phyloP scores from a whole-genome alignment of 2,329 filamentous ascomycete genomes.

The Penicillium digitatum region DNA sequence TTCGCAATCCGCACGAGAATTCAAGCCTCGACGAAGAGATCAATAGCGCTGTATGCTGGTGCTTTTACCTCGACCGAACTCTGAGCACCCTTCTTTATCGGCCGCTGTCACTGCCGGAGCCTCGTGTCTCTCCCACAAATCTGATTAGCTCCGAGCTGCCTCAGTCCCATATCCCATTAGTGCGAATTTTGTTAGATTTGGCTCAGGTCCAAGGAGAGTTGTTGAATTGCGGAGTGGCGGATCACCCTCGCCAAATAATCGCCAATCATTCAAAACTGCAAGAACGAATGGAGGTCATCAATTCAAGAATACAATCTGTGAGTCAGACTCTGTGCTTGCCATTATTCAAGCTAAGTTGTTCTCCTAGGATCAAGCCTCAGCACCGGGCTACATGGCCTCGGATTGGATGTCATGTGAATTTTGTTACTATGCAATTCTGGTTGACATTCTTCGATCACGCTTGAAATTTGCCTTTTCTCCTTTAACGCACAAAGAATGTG shows the following conservation, averaged over 20 bases:
- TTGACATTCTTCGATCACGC: slow-evolving; percentile 26
- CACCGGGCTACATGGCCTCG: slow-evolving; percentile 8
- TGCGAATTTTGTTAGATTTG: slow-evolving; percentile 13
- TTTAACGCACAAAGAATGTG: slow-evolving; percentile 21
- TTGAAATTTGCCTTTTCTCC: slow-evolving; percentile 19
- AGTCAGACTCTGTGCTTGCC: not conserved
- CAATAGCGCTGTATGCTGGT: slow-evolving; percentile 24
- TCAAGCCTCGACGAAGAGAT: slow-evolving; percentile 18
- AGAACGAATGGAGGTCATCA: slow-evolving; percentile 18
- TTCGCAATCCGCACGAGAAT: not conserved
- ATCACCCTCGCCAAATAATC: slow-evolving; percentile 12
- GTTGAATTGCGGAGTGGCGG: slow-evolving; percentile 1
- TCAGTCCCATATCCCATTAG: slow-evolving; percentile 8
- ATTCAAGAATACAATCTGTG: slow-evolving; percentile 18
- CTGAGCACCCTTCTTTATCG: slow-evolving; percentile 25
- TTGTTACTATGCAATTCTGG: slow-evolving; percentile 24
- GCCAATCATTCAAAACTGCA: slow-evolving; percentile 14
- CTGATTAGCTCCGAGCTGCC: slow-evolving; percentile 1
- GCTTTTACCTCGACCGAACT: slow-evolving; percentile 28
- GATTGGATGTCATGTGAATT: slow-evolving; percentile 26
- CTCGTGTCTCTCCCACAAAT: slow-evolving; percentile 4
- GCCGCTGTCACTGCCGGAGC: slow-evolving; percentile 20
- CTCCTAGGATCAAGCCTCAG: slow-evolving; percentile 10
- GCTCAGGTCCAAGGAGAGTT: slow-evolving; percentile 18
- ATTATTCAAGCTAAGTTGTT: not conserved